Percentiles rank a stretch among this genome's conserved stretches.
These are phyloP conservation scores for Aspergillus costaricaensis DNA, from an alignment of 2,329 filamentous ascomycete species.

Conservation along the genomic window DNA sequence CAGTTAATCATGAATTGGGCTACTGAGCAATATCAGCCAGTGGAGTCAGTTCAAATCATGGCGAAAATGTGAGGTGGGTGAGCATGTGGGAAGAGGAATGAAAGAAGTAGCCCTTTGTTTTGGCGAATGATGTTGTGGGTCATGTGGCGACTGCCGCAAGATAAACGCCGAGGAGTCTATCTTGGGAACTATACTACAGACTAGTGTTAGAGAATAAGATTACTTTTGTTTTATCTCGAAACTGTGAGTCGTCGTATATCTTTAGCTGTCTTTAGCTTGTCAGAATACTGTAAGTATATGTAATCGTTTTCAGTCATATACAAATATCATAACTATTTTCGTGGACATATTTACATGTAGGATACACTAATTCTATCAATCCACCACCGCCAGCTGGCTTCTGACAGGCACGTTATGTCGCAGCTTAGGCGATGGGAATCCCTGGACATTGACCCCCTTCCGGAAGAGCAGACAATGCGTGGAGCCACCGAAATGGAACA, in stretches of 20 bases:
- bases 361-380: not conserved
- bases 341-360: not conserved
- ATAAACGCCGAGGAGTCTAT: too few relatives aligned
- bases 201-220: too few relatives aligned
- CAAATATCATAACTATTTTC: too few relatives aligned
- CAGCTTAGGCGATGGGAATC: slow-evolving; percentile 29
- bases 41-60: not conserved
- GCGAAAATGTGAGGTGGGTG: not conserved
- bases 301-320: too few relatives aligned
- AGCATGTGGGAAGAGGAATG: not conserved
- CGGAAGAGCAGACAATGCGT: slow-evolving; percentile 68
- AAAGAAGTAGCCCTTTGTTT: not conserved
- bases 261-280: too few relatives aligned
- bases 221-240: too few relatives aligned
- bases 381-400: slow-evolving; percentile 25
- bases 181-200: too few relatives aligned
- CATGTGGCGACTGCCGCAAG: too few relatives aligned
- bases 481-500: slow-evolving; percentile 80
- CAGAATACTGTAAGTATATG: too few relatives aligned
- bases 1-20: slow-evolving; percentile 11
- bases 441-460: slow-evolving; percentile 31
- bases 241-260: too few relatives aligned
- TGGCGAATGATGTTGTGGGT: too few relatives aligned
- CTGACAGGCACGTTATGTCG: slow-evolving; percentile 31
- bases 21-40: not conserved